phyloP scores from a whole-genome alignment of 1,284 basidiomycete species.

The Pseudozyma sp. region DNA sequence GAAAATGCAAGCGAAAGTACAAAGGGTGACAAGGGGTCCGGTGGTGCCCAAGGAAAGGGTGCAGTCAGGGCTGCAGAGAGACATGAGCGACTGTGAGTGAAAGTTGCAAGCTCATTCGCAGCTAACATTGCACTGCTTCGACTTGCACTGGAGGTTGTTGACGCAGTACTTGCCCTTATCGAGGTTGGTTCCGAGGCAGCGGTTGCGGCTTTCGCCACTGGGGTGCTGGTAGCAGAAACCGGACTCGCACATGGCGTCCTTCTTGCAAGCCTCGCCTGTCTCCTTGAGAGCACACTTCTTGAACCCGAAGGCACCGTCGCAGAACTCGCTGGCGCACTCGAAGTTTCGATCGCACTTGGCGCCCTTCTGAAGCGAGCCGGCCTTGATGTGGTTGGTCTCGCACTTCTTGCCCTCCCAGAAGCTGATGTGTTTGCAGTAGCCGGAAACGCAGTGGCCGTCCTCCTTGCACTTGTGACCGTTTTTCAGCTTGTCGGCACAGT shows the following conservation, averaged over 20 bases:
- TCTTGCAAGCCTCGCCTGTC: background rate
- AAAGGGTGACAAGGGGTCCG: too few relatives aligned
- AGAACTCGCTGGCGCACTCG: slow-evolving; percentile 4
- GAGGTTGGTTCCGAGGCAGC: background rate
- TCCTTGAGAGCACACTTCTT: background rate
- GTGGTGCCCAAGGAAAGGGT: slow-evolving; percentile 7
- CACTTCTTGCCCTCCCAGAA: background rate
- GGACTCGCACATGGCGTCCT: slow-evolving; percentile 2
- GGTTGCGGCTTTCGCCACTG: background rate
- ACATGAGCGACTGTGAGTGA: too few relatives aligned
- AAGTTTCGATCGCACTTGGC: slow-evolving; percentile 3
- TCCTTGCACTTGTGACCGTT: slow-evolving; percentile 2
- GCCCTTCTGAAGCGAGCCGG: background rate
- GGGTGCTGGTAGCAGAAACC: slow-evolving; percentile 5
- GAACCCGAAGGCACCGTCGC: background rate
- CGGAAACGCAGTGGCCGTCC: slow-evolving; percentile 1
- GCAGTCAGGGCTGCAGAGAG: too few relatives aligned
- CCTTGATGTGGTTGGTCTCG: background rate
- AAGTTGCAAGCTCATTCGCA: background rate
- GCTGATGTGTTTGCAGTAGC: slow-evolving; percentile 3
- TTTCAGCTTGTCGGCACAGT: background rate
- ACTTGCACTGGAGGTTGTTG: slow-evolving; percentile 1
- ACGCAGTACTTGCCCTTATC: background rate
- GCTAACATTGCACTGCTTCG: background rate
- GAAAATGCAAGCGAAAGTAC: too few relatives aligned